Evolutionary conservation across 2,329 filamentous ascomycete genomes (phyloP), one percentile per base, ranked within the genome.

Genomic region (Fusarium musae): DNA sequence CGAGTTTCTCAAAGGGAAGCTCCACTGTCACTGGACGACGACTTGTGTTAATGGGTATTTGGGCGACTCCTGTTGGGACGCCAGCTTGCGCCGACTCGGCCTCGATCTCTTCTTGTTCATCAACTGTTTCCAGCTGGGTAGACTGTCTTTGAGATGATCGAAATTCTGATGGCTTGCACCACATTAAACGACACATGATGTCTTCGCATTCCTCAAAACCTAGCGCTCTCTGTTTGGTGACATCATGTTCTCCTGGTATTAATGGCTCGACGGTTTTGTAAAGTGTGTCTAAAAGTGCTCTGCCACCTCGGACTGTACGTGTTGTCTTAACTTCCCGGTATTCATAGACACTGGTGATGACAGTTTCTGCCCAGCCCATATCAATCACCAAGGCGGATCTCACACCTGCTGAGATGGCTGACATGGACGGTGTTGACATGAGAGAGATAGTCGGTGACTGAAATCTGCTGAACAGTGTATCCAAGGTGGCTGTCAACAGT

Each of bases 351-450:
- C 92, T 93, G 1, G 94, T 97, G 28, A 97, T 89, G 1, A 92
- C 88, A 0, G 95, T 97, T 82, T 98, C 96, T 46, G 91, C 88
- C 96, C 96, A 99, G 47, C 96, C 96, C 68, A 99, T 87, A 78
- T 99, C 95, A 42, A 99, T 87, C 1, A 98, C 90, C 46, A 99
- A 82, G 2, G 92, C 94, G n/a, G 93, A 94, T 19, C 96, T 91
- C 44, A 97, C 85, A 2, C 96, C 96, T 10, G 95, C 95, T 12
- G 92, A 93, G 6, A 95, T 89, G 11, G 92, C 86, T 4, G 91
- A 87, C 82, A 96, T 92, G 26, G 94, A 88, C 1, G 96, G 90
- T 1, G 90, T 89, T 2, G 95, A 94, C 78, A 98, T 85, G 46
- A 99, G 86, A 5, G 94, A 95, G 72, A 98, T 88, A 28, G 90